Percentiles rank a stretch among this genome's conserved stretches.
phyloP scores from a whole-genome alignment of 2,329 filamentous ascomycete species.

The Bertia moriformis region DNA sequence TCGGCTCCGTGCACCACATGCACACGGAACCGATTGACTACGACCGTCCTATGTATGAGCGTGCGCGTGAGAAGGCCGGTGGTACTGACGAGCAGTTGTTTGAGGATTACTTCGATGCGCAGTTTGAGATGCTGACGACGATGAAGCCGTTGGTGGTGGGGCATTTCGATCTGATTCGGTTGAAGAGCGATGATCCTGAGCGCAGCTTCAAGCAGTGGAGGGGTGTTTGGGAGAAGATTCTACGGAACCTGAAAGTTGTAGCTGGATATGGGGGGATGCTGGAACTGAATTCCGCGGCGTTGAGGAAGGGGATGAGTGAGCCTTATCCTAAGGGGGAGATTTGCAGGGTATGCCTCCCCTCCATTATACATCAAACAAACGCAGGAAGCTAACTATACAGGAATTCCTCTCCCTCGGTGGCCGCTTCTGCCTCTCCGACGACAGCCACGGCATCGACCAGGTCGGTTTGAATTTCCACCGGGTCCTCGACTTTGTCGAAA shows the following conservation, averaged over 20 bases:
- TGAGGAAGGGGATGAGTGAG: conserved; percentile 81
- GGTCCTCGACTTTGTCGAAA: conserved; percentile 56
- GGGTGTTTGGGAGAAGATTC: conserved; percentile 58
- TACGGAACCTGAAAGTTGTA: conserved; percentile 61
- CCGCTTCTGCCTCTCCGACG: conserved; percentile 80
- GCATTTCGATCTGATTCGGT: conserved; percentile 81
- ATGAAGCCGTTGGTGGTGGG: conserved; percentile 69
- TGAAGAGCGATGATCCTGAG: conserved; percentile 59
- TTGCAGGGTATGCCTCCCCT: conserved; percentile 33
- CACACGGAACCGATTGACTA: conserved; percentile 81
- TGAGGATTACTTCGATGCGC: conserved; percentile 75
- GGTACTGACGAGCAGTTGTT: conserved; percentile 58
- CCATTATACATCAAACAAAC: too few species aligned
- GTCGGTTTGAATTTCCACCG: conserved; percentile 71
- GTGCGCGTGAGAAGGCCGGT: conserved; percentile 35
- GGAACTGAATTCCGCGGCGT: conserved; percentile 75
- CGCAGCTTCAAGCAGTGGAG: conserved; percentile 38
- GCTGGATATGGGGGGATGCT: conserved; percentile 65
- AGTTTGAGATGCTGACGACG: conserved; percentile 63
- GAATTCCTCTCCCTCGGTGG: conserved; percentile 62
- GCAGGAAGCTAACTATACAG: conserved; percentile 13
- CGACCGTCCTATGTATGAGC: conserved; percentile 50
- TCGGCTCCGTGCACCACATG: conserved; percentile 86
- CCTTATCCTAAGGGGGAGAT: conserved; percentile 74
- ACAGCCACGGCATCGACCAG: conserved; percentile 80